Conservation (phyloP, 1,284 basidiomycete genomes). For the Ganoderma meredithae region DNA sequence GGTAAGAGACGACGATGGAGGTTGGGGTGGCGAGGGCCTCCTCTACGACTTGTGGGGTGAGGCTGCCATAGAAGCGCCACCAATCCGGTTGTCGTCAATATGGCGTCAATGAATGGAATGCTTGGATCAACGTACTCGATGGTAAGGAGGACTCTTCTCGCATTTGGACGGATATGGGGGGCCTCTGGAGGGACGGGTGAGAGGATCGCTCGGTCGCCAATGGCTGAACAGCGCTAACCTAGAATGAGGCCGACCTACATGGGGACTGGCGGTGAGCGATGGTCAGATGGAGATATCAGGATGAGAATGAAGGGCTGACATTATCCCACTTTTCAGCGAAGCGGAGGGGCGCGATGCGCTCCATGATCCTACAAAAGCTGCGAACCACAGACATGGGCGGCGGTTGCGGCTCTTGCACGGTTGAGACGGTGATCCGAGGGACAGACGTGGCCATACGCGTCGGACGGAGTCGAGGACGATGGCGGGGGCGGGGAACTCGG, state of each 20-base stretch:
- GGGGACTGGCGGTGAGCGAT: conserved; percentile 26
- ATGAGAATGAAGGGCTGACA: conserved; percentile 55
- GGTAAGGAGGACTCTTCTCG: conserved; percentile 79
- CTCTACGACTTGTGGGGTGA: conserved; percentile 79
- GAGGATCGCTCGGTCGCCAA: neutral
- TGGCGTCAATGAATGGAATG: too few relatives aligned
- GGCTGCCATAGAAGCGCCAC: conserved; percentile 48
- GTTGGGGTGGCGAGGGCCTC: conserved; percentile 75
- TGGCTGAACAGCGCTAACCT: conserved; percentile 53
- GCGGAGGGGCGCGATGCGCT: conserved; percentile 84
- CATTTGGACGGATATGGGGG: conserved; percentile 61
- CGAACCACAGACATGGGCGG: conserved; percentile 50
- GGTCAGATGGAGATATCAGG: conserved; percentile 16
- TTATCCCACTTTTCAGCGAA: conserved; percentile 93
- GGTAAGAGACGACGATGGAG: conserved; percentile 85
- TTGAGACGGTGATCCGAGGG: conserved; percentile 2
- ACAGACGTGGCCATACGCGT: conserved; percentile 1
- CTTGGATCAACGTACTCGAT: conserved; percentile 71
- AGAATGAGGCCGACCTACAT: conserved; percentile 82
- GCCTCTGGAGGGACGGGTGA: conserved; percentile 61
- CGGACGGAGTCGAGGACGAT: conserved; percentile 6
- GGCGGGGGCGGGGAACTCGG: neutral
- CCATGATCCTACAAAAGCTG: conserved; percentile 68
- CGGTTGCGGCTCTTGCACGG: neutral
- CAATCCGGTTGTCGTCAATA: neutral